Evolutionary conservation across 108 stramenopile genomes (phyloP).

Genomic region (Nannochloropsis granulata): DNA sequence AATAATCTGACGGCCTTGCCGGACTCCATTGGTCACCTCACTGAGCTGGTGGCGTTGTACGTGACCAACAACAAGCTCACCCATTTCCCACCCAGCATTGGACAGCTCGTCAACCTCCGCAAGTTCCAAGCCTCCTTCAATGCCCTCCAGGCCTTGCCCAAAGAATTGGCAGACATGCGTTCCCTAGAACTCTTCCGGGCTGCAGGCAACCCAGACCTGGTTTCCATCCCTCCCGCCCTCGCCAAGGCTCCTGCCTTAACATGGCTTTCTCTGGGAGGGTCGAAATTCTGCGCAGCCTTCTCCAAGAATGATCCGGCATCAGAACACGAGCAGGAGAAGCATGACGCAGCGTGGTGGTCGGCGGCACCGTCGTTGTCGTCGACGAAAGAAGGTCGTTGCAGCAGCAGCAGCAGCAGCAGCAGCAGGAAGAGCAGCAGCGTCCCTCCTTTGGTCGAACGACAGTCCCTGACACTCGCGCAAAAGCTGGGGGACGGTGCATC

Average conservation of each 20-base stretch:
- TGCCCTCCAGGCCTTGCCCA: slow-evolving; percentile 3
- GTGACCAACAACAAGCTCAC: slow-evolving; percentile 14
- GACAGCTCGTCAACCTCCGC: slow-evolving; percentile 4
- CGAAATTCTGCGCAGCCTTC: neutral
- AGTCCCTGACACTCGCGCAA: neutral
- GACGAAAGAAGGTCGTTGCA: neutral
- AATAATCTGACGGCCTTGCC: slow-evolving; percentile 6
- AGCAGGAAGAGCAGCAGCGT: neutral
- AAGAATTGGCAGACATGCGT: slow-evolving; percentile 7
- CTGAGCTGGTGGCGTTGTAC: slow-evolving; percentile 15
- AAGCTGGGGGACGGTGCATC: slow-evolving; percentile 18
- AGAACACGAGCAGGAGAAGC: neutral
- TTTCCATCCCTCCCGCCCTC: neutral
- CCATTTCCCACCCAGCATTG: neutral
- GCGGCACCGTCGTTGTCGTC: neutral
- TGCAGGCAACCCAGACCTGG: neutral
- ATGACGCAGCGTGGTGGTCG: neutral
- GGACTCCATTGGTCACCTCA: slow-evolving; percentile 5
- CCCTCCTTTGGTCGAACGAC: neutral
- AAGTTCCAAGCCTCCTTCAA: slow-evolving; percentile 24
- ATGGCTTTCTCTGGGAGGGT: neutral
- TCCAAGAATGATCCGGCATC: neutral
- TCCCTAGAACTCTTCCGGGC: slow-evolving; percentile 14
- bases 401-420: neutral
- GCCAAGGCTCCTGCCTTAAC: neutral